Conservation (phyloP, 1,284 basidiomycete species). For the Laetiporus sulphureus region DNA sequence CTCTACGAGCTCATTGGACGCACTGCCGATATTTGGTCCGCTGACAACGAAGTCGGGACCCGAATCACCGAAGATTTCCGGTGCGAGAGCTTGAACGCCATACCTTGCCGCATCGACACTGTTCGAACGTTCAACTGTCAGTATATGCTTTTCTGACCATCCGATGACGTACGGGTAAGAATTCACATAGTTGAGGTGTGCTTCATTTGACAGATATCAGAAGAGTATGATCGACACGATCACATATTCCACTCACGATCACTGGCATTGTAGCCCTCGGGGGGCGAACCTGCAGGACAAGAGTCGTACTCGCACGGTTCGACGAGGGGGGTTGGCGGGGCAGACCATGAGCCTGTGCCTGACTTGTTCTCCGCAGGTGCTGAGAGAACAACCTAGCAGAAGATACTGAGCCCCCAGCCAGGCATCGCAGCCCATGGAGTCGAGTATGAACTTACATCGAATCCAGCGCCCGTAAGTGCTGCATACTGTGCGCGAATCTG, state of each 20-base stretch:
- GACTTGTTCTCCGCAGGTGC: constrained; percentile 37
- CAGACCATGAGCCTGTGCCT: constrained; percentile 32
- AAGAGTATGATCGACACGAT: background rate
- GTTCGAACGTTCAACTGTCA: background rate
- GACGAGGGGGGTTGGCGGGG: constrained; percentile 20
- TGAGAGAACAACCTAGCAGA: constrained; percentile 34
- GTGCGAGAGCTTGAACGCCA: constrained; percentile 42
- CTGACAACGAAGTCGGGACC: constrained; percentile 44
- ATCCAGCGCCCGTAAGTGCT: constrained; percentile 27
- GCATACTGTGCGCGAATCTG: constrained; percentile 34
- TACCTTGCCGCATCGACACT: constrained; percentile 38
- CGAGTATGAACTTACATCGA: constrained; percentile 29
- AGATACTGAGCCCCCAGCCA: no score
- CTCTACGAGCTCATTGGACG: background rate
- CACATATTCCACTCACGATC: constrained; percentile 33
- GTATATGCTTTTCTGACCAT: background rate
- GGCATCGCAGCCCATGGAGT: no score
- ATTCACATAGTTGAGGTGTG: constrained; percentile 21
- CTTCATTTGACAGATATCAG: constrained; percentile 2
- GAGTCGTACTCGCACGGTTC: constrained; percentile 33
- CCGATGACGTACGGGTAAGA: constrained; percentile 15
- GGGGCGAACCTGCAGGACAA: constrained; percentile 35
- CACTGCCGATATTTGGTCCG: constrained; percentile 19
- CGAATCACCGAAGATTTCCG: constrained; percentile 31
- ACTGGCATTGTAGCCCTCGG: constrained; percentile 34